A percentile compares a stretch with the other conserved stretches of the same genome.
Evolutionary conservation across 78 protist species (phyloP).

Genomic region (Dictyostelium intermedium): DNA sequence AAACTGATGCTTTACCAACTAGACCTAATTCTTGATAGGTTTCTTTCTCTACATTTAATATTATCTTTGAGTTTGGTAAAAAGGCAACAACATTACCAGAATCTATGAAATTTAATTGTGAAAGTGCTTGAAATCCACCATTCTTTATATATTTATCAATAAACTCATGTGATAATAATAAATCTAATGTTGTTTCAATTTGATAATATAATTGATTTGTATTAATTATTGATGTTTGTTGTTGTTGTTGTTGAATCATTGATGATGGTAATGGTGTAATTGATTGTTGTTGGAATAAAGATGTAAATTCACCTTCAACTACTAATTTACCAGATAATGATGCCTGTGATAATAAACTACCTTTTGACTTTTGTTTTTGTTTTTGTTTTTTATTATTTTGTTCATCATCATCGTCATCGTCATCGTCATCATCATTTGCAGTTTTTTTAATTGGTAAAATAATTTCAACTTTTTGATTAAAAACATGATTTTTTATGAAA

Average conservation of each 20-base stretch:
- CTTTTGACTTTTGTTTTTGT: neutral
- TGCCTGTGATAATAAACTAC: constrained; percentile 40
- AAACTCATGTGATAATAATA: constrained; percentile 4
- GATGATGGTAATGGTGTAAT: neutral
- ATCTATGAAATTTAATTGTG: constrained; percentile 39
- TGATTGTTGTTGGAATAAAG: neutral
- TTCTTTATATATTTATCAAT: constrained; percentile 15
- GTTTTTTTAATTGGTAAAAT: constrained; percentile 28
- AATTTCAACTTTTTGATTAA: constrained; percentile 39
- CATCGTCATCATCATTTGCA: neutral
- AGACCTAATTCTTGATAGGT: constrained; percentile 55
- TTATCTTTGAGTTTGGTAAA: constrained; percentile 33
- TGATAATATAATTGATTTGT: neutral
- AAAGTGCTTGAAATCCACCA: constrained; percentile 60
- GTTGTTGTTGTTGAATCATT: neutral
- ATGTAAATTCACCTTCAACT: constrained; percentile 11
- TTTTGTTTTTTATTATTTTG: neutral
- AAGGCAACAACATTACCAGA: constrained; percentile 66
- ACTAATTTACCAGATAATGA: neutral
- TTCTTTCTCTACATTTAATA: constrained; percentile 60
- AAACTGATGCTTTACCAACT: neutral
- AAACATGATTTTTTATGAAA: constrained; percentile 28
- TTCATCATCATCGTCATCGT: neutral
- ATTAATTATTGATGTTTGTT: neutral
- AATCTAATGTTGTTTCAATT: constrained; percentile 32